Percentiles rank a stretch among this genome's conserved stretches.
Conservation (phyloP, 2,329 filamentous ascomycete genomes). For the Geosmithia morbida region DNA sequence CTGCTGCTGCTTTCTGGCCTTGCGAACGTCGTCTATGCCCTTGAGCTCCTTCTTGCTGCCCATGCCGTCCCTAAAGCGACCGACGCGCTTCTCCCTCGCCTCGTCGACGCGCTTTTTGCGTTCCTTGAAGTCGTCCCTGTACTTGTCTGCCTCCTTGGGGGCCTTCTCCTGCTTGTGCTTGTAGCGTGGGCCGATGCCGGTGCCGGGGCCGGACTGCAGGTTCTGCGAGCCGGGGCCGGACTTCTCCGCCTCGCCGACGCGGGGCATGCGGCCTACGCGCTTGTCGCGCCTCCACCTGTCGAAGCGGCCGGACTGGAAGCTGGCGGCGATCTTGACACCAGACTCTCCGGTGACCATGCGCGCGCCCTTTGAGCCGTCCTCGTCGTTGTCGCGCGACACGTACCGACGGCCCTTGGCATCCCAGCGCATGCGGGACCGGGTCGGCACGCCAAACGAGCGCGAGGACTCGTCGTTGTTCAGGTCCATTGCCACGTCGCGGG, state of each 20-base stretch:
- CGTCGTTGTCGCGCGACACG: conserved; percentile 80
- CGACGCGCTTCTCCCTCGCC: conserved; percentile 71
- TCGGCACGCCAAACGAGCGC: conserved; percentile 65
- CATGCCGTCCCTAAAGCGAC: conserved; percentile 56
- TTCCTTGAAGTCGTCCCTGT: conserved; percentile 76
- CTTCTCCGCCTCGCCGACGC: conserved; percentile 69
- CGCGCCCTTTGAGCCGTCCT: conserved; percentile 65
- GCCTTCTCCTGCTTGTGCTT: conserved; percentile 79
- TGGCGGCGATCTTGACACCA: conserved; percentile 90
- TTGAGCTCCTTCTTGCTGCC: conserved; percentile 69
- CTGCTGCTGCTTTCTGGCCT: conserved; percentile 65
- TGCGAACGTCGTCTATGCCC: conserved; percentile 71
- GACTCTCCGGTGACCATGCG: conserved; percentile 76
- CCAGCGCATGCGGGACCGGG: conserved; percentile 73
- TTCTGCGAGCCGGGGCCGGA: conserved; percentile 3
- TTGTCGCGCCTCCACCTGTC: conserved; percentile 84
- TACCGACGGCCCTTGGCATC: conserved; percentile 96
- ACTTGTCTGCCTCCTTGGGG: conserved; percentile 88
- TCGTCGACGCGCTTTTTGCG: conserved; percentile 83
- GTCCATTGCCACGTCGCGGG: conserved; percentile 83
- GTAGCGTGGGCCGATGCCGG: conserved; percentile 33
- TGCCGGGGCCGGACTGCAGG: conserved; percentile 5
- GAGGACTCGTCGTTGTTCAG: conserved; percentile 76
- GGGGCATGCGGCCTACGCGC: conserved; percentile 62
- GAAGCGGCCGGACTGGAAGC: conserved; percentile 86